phyloP scores from a whole-genome alignment of 495 filamentous ascomycete genomes.

The Monascus purpureus region DNA sequence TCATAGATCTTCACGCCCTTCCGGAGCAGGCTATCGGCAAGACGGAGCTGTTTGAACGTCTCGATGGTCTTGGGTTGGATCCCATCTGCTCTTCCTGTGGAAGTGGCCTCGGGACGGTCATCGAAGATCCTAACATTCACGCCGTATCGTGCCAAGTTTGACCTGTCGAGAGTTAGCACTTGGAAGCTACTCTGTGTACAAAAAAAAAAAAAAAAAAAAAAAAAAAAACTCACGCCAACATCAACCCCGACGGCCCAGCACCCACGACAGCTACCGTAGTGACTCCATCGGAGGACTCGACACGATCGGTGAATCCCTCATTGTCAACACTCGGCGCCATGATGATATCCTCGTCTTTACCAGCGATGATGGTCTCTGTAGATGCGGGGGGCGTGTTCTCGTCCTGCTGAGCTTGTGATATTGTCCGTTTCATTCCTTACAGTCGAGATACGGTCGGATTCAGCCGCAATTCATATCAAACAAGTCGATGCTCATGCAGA shows the following conservation, averaged over 20 bases:
- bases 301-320: slow-evolving; percentile 8
- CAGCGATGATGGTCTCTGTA: no score
- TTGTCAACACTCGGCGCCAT: slow-evolving; percentile 19
- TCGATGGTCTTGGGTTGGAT: slow-evolving; percentile 69
- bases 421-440: no score
- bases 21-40: slow-evolving; percentile 47
- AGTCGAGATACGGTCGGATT: no score
- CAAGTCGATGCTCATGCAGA: no score
- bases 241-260: slow-evolving; percentile 55
- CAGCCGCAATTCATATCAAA: no score
- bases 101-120: slow-evolving; percentile 51
- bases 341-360: neutral
- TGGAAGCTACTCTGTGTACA: no score
- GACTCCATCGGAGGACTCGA: slow-evolving; percentile 9
- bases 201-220: neutral
- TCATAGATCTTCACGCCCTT: slow-evolving; percentile 54
- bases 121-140: slow-evolving; percentile 59
- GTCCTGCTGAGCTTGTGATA: no score
- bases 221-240: slow-evolving; percentile 43
- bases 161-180: slow-evolving; percentile 19
- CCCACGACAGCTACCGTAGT: slow-evolving; percentile 53
- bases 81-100: slow-evolving; percentile 64
- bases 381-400: no score
- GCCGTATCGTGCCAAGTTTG: slow-evolving; percentile 52
- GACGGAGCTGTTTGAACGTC: slow-evolving; percentile 52